Conservation (phyloP, 257 asterid species). For the Misopates orontium region DNA sequence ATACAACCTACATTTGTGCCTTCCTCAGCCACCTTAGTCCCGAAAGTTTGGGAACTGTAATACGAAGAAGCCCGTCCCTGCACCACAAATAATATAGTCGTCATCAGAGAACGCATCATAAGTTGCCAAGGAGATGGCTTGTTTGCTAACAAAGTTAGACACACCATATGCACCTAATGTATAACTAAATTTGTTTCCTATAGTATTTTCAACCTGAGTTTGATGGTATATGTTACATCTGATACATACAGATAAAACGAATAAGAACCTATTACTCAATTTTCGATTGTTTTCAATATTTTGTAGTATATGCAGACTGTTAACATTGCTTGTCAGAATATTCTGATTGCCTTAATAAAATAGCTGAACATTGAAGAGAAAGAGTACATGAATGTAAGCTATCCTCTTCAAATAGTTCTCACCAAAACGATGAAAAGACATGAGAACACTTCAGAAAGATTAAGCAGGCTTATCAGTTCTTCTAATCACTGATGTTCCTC, state of each 20-base stretch:
- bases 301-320: no score
- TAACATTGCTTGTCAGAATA: no score
- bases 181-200: no score
- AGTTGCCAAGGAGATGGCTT: neutral
- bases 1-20: conserved; percentile 34
- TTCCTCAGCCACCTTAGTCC: conserved; percentile 53
- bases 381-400: no score
- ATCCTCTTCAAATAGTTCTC: no score
- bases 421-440: no score
- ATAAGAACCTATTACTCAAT: neutral
- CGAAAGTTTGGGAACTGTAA: conserved; percentile 58
- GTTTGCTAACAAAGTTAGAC: neutral
- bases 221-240: neutral
- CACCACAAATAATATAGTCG: conserved; percentile 22
- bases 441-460: no score
- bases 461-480: no score
- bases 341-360: no score
- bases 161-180: no score
- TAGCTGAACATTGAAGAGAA: no score
- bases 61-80: conserved; percentile 73
- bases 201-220: neutral
- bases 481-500: neutral
- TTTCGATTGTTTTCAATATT: neutral
- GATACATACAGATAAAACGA: neutral
- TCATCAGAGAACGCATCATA: neutral